A percentile compares a stretch with the other conserved stretches of the same genome.
phyloP scores from a whole-genome alignment of 2,329 filamentous ascomycete genomes.

The Ceratocystis cubensis region DNA sequence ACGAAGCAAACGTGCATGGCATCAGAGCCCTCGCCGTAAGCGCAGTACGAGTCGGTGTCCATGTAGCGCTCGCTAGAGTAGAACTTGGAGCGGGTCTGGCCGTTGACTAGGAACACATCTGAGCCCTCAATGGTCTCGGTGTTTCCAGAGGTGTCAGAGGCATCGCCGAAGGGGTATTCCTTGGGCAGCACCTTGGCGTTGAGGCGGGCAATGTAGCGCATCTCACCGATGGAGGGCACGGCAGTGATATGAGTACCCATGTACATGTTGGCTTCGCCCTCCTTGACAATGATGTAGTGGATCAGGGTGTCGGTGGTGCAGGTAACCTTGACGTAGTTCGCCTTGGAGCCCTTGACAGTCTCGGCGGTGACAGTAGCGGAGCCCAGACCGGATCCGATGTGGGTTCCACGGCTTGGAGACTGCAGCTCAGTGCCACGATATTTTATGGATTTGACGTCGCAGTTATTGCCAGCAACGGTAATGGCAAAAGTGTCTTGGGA shows the following conservation, averaged over 20 bases:
- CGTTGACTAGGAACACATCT: constrained; percentile 46
- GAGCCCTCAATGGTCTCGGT: constrained; percentile 44
- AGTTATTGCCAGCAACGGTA: constrained; percentile 40
- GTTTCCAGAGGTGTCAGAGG: constrained; percentile 42
- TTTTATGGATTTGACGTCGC: constrained; percentile 52
- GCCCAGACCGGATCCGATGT: constrained; percentile 48
- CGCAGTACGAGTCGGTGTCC: constrained; percentile 52
- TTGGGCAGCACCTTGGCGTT: constrained; percentile 37
- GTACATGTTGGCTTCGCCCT: constrained; percentile 48
- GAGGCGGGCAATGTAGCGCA: constrained; percentile 52
- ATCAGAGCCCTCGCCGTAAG: constrained; percentile 36
- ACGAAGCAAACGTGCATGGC: constrained; percentile 49
- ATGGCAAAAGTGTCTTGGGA: constrained; percentile 39
- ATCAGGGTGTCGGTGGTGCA: constrained; percentile 48
- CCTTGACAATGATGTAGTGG: constrained; percentile 50
- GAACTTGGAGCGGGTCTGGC: constrained; percentile 56
- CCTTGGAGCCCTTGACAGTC: constrained; percentile 26
- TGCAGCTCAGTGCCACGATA: constrained; percentile 49
- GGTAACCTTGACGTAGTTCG: constrained; percentile 47
- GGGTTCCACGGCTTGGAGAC: constrained; percentile 38
- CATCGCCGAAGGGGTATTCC: constrained; percentile 42
- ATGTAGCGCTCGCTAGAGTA: constrained; percentile 59
- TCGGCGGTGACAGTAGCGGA: constrained; percentile 42
- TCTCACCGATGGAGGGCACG: constrained; percentile 44
- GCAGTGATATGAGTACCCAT: constrained; percentile 50